A percentile compares a stretch with the other conserved stretches of the same genome.
phyloP scores from a whole-genome alignment of 129 eudicot genomes.

The Flaveria brownii region DNA sequence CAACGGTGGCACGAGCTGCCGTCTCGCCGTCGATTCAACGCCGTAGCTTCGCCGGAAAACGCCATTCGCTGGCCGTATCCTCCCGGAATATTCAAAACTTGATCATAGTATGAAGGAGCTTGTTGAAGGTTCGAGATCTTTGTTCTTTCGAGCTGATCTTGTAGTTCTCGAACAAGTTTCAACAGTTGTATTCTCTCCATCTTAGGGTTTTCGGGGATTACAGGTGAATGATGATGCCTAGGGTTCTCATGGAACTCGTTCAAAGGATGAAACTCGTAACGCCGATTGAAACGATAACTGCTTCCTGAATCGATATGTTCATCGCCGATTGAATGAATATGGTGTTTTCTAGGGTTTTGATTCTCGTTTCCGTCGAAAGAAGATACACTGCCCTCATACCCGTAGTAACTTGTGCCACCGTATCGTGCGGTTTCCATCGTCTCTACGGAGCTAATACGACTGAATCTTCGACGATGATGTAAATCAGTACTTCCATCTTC shows the following conservation, averaged over 20 bases:
- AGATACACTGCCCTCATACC: constrained; percentile 66
- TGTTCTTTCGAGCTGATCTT: constrained; percentile 63
- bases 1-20: constrained; percentile 51
- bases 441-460: constrained; percentile 44
- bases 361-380: constrained; percentile 64
- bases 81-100: no score
- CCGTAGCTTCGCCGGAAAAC: constrained; percentile 61
- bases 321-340: constrained; percentile 24
- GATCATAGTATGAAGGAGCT: constrained; percentile 26
- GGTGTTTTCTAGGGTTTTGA: constrained; percentile 40
- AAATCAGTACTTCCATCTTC: constrained; percentile 33
- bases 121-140: constrained; percentile 31
- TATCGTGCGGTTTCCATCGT: constrained; percentile 34
- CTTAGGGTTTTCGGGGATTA: constrained; percentile 37
- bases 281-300: constrained; percentile 35
- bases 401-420: constrained; percentile 40
- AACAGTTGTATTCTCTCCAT: constrained; percentile 52
- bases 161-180: constrained; percentile 64
- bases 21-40: constrained; percentile 40
- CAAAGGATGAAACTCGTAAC: constrained; percentile 27
- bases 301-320: constrained; percentile 27
- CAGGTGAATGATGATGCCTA: constrained; percentile 32
- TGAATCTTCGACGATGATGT: constrained; percentile 29
- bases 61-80: constrained; percentile 45
- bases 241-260: constrained; percentile 32